Base-by-base conservation (phyloP, 2,329 filamentous ascomycete species). In the Hypocrella siamensis region DNA sequence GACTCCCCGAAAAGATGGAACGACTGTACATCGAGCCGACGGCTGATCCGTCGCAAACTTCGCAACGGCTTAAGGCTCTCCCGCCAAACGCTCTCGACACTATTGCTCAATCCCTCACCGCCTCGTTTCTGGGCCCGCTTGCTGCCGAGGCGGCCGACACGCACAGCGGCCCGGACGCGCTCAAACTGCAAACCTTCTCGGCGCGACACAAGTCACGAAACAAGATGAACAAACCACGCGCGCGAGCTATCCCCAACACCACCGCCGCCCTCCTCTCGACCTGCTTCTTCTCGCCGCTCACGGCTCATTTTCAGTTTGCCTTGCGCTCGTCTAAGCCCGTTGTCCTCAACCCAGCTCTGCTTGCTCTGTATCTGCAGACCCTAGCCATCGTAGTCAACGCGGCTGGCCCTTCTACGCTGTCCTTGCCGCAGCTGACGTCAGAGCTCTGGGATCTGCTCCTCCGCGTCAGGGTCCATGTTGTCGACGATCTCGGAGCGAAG, bases 141-240 rank as follows among this genome's bases (percentile, higher is more conserved):
- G 85, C 88, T 1, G 76, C 82, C 24, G 64, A 74, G 35, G 83
- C 86, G 3, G 86, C 85, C 26, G 85, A 94, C 47, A 65, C 76
- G 16, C 64, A 75, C 6, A 78, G 79, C 0, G 85, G 88, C 0
- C 86, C 90, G 0, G 75, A 85, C 41, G 70, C 79, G 5, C 70
- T 98, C 28, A 96, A 96, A 57, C 70, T 96, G 16, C 75, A 83
- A 18, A 93, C 79, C 3, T 93, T 96, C 54, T 88, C 79, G 9
- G 82, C 80, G 0, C 53, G 48, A 2, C 53, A 54, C 43, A 63
- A 47, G 37, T 45, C 47, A 24, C 51, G 40, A 32, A 36, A 44
- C 1, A 51, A 52, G 35, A 8, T 7, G 15, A 30, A 45, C 14
- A 56, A 47, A 35, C 58, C 58, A 1, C 58, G 60, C 12, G 41